These are phyloP conservation scores for Colletotrichum horii DNA, from an alignment of 2,329 filamentous ascomycete genomes.

Conservation along the genomic window DNA sequence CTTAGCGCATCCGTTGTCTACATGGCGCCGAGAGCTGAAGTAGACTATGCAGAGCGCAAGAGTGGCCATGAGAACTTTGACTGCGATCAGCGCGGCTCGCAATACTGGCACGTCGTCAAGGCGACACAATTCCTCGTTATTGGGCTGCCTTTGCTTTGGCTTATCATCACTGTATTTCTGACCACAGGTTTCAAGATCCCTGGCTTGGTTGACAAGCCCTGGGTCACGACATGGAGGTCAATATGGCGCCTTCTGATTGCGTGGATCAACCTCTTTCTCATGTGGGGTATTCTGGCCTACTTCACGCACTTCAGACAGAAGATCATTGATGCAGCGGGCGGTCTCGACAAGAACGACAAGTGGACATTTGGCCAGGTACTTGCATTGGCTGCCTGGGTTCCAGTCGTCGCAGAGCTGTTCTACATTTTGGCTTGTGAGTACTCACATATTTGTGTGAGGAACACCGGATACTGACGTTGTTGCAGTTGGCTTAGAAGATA, in stretches of 20 bases:
- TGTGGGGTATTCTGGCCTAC: constrained; percentile 32
- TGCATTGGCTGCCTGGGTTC: constrained; percentile 32
- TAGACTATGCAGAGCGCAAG: constrained; percentile 5
- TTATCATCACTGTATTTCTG: not conserved
- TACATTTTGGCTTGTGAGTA: constrained; percentile 30
- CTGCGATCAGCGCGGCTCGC: constrained; percentile 15
- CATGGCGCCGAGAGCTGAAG: constrained; percentile 3
- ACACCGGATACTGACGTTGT: not conserved
- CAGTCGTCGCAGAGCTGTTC: constrained; percentile 30
- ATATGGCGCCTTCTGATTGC: constrained; percentile 14
- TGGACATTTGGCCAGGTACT: constrained; percentile 38
- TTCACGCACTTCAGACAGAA: constrained; percentile 28
- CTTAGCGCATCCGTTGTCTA: constrained; percentile 10
- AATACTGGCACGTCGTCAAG: constrained; percentile 18
- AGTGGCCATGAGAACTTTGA: constrained; percentile 13
- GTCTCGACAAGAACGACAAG: constrained; percentile 24
- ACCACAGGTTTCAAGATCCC: constrained; percentile 10
- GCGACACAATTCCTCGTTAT: constrained; percentile 12
- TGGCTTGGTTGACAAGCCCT: constrained; percentile 1
- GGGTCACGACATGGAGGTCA: not conserved
- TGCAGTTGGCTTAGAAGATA: constrained; percentile 15
- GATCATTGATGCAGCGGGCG: constrained; percentile 17
- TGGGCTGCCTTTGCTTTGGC: constrained; percentile 3
- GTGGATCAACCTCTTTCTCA: constrained; percentile 22
- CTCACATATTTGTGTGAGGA: not conserved